A percentile compares a stretch with the other conserved stretches of the same genome.
Evolutionary conservation across 148 eudicot genomes (phyloP).

Genomic region (Heliosperma pusillum): DNA sequence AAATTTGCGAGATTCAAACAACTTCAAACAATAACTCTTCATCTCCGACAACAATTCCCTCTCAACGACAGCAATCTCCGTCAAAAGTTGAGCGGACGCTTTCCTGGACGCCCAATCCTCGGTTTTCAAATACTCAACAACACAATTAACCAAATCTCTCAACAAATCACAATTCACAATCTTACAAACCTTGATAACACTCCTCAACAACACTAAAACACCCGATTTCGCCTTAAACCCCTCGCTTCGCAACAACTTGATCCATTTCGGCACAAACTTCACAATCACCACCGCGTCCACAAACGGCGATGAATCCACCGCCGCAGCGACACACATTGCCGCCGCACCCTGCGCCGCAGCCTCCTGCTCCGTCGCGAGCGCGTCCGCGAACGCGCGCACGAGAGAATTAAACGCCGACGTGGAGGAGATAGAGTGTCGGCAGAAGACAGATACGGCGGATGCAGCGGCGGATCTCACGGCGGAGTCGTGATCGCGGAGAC

Average conservation of each 20-base stretch:
- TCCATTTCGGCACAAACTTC: constrained; percentile 49
- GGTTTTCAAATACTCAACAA: constrained; percentile 57
- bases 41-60: constrained; percentile 47
- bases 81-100: constrained; percentile 73
- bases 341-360: constrained; percentile 60
- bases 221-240: constrained; percentile 72
- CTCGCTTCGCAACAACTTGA: constrained; percentile 45
- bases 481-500: constrained; percentile 70
- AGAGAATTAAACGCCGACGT: constrained; percentile 38
- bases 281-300: constrained; percentile 43
- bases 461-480: constrained; percentile 62
- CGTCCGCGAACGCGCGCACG: constrained; percentile 52
- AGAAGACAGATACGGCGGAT: constrained; percentile 36
- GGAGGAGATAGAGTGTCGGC: constrained; percentile 29
- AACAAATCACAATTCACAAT: constrained; percentile 39
- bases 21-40: constrained; percentile 60
- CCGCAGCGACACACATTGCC: constrained; percentile 67
- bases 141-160: constrained; percentile 51
- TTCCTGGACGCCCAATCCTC: constrained; percentile 90
- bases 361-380: constrained; percentile 81
- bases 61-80: constrained; percentile 61
- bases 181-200: constrained; percentile 49
- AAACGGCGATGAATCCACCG: constrained; percentile 49
- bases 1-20: constrained; percentile 64
- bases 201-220: constrained; percentile 48